These are phyloP conservation scores for Skeletonema costatum DNA, from an alignment of 108 stramenopile genomes.

Conservation along the genomic window DNA sequence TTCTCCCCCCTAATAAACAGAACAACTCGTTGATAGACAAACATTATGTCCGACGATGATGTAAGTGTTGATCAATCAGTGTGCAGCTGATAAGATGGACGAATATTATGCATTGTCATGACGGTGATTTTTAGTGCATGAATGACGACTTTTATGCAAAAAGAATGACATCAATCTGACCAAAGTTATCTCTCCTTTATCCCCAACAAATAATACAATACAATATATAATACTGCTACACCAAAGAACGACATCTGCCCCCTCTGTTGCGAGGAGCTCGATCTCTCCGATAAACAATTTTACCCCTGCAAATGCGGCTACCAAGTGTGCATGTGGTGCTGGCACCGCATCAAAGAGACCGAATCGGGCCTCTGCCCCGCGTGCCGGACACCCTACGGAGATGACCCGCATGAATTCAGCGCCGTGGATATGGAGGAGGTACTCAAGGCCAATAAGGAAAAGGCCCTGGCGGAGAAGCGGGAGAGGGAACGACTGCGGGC, in stretches of 20 bases:
- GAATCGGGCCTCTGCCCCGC: slow-evolving; percentile 97
- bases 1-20: neutral
- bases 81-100: neutral
- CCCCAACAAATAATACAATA: neutral
- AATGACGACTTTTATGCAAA: neutral
- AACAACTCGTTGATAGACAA: slow-evolving; percentile 2
- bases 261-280: slow-evolving; percentile 97
- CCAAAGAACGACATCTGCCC: slow-evolving; percentile 80
- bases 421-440: slow-evolving; percentile 95
- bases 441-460: slow-evolving; percentile 88
- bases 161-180: slow-evolving; percentile 30
- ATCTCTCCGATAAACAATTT: slow-evolving; percentile 95
- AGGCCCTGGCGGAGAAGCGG: slow-evolving; percentile 80
- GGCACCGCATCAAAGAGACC: slow-evolving; percentile 97
- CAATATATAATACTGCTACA: neutral
- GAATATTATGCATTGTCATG: neutral
- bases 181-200: neutral
- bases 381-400: slow-evolving; percentile 95
- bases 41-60: slow-evolving; percentile 49
- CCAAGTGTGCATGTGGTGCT: slow-evolving; percentile 99
- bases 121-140: neutral
- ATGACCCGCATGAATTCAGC: slow-evolving; percentile 96
- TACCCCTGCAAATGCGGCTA: slow-evolving; percentile 99
- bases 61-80: slow-evolving; percentile 13
- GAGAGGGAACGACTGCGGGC: slow-evolving; percentile 70